Conservation (phyloP, 2,329 filamentous ascomycete genomes). For the Sporothrix mexicana region DNA sequence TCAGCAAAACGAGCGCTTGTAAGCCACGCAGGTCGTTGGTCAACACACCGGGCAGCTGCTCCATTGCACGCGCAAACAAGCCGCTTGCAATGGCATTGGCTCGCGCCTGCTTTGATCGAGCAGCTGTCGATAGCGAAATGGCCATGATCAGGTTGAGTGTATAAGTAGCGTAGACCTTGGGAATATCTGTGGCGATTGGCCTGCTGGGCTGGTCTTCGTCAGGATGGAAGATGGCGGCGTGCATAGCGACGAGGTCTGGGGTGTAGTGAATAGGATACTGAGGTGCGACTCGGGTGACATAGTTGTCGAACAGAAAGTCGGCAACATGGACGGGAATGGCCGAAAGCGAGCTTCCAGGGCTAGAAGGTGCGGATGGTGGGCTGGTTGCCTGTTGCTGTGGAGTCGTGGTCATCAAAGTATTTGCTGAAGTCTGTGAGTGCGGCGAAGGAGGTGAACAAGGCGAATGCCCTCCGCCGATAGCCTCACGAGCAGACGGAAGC, state of each 20-base stretch:
- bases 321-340: constrained; percentile 29
- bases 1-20: constrained; percentile 28
- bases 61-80: constrained; percentile 24
- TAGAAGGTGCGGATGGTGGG: neutral
- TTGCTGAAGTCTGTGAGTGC: neutral
- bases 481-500: constrained; percentile 24
- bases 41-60: constrained; percentile 25
- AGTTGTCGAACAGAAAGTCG: constrained; percentile 31
- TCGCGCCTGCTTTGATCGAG: constrained; percentile 27
- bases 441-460: neutral
- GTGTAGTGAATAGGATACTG: constrained; percentile 32
- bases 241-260: constrained; percentile 29
- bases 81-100: constrained; percentile 28
- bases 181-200: too few species aligned
- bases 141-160: constrained; percentile 31
- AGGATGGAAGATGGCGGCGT: constrained; percentile 15
- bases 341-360: constrained; percentile 9
- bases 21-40: constrained; percentile 31
- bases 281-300: constrained; percentile 27
- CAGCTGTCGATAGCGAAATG: constrained; percentile 29
- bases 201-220: neutral
- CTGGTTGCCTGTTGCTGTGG: neutral
- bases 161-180: constrained; percentile 4
- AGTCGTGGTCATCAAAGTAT: neutral
- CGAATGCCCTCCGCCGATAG: neutral